Base-by-base conservation (phyloP, 805 yeast species). In the Suhomyces sp. region DNA sequence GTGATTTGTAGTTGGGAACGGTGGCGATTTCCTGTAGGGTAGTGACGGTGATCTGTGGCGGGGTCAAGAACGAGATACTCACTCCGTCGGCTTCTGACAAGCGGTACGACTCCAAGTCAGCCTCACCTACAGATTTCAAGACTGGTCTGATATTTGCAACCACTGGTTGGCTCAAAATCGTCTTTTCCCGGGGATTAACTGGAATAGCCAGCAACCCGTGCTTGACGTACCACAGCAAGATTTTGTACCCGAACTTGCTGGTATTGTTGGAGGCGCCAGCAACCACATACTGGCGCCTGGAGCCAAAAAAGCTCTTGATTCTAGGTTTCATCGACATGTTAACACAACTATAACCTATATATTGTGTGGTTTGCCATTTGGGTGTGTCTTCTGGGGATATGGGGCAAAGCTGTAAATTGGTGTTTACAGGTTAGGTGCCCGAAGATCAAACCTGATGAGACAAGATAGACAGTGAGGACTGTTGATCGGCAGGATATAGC, bases 181-280 rank as follows among this genome's bases (percentile, higher is more conserved):
- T 73, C 3, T 66, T 61, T 7, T 78, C 73, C 24, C 72, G 73
- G 3, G 90, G 90, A 62, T 88, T 88, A 51, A 88, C 72, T 10
- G 93, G 91, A 4, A 79, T 71, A 1, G 80, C 91, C 0, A 86
- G 81, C 38, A 90, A 67, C 2, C 73, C 68, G 53, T 80, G 86
- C 46, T 66, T 64, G 8, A 77, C 54, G 62, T 89, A 88, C 96
- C 96, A 89, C 38, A 72, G 67, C 19, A 86, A 66, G 27, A 89
- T 86, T 65, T 83, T 85, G 71, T 74, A 79, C 0, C 96, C 96
- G 64, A 82, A 88, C 65, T 88, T 89, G 6, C 70, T 55, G 0
- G 85, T 78, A 60, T 84, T 81, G 4, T 78, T 66, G 2, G 90
- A 82, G 0, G 96, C 94, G 0, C 96, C 96, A 0, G 85, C 78